Base-by-base conservation (phyloP, 2,329 filamentous ascomycete species). In the Beauveria medogensis region DNA sequence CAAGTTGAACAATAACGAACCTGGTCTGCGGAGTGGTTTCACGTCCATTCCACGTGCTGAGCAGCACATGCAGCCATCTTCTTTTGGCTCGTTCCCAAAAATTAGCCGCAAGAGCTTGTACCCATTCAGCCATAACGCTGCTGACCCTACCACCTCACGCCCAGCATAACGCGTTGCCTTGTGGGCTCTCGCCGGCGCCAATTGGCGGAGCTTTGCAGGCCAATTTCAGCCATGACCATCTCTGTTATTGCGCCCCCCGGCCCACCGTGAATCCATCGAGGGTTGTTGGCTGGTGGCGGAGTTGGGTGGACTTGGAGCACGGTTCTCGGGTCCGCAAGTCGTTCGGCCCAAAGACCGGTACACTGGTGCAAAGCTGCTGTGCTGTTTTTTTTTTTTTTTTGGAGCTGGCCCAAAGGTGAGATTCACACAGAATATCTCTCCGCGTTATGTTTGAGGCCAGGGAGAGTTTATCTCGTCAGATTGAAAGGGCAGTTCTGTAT, bases 121-220 rank as follows among this genome's bases (percentile, higher is more conserved):
- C 14, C 34, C 34, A 16, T 16, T 16, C 34, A 14, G 34, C 30
- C 30, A 58, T 43, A 58, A 50, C 55, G 46, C 24, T 37, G 55
- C 24, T 30, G 55, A 51, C 55, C n/a, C 55, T 37, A 28, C n/a
- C 9, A 12, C 10, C 30, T 14, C 14, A 14, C 34, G 34, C 12
- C 30, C 18, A 44, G 56, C 56, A 59, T 53, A 59, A 59, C 56
- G 56, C 56, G 47, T 59, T 52, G 24, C n/a, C 37, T 22, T 52
- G 40, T 59, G 47, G 47, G 24, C 30, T 52, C 6, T 8, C 34
- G 24, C 20, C 12, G 3, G 44, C 55, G 24, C 47, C 47, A 51
- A 57, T 28, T 22, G 24, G 46, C 56, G 46, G 55, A 48, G 46
- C 46, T 57, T 40, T 37, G 1, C 43, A 37, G 7, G 26, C 8